phyloP scores from a whole-genome alignment of 305 asterid species.

The Solanum hybrid region DNA sequence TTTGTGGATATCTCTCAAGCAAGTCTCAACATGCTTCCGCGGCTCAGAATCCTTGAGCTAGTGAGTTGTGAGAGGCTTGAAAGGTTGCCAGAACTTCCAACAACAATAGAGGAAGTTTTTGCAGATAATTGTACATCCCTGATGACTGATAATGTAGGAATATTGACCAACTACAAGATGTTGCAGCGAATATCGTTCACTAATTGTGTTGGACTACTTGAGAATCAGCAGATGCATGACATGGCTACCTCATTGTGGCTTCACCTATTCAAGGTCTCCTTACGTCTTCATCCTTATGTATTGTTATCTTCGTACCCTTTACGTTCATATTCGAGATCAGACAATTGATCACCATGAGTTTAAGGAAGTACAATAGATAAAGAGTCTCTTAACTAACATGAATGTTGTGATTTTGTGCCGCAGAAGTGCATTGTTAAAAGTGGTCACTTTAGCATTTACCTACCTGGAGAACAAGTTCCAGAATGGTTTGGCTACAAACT shows the following conservation, averaged over 20 bases:
- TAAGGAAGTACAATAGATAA: background rate
- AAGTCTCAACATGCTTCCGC: background rate
- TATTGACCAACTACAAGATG: background rate
- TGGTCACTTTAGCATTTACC: background rate
- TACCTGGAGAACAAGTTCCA: constrained; percentile 4
- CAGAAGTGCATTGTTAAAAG: background rate
- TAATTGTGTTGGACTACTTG: background rate
- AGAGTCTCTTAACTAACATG: background rate
- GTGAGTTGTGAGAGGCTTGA: constrained; percentile 4
- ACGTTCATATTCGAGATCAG: background rate
- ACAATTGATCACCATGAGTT: background rate
- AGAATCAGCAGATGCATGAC: background rate
- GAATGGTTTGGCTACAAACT: constrained; percentile 2
- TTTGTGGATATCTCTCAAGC: background rate
- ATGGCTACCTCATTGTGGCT: background rate
- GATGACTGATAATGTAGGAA: background rate
- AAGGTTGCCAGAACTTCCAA: constrained; percentile 12
- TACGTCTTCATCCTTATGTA: background rate
- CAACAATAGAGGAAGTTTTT: background rate
- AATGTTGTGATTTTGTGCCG: background rate
- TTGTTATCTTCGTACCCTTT: background rate
- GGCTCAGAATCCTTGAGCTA: constrained; percentile 1
- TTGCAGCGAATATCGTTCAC: background rate
- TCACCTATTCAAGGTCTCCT: background rate
- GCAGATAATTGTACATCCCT: constrained; percentile 6